phyloP scores from a whole-genome alignment of 345 rosid species.

The Citrus medica region DNA sequence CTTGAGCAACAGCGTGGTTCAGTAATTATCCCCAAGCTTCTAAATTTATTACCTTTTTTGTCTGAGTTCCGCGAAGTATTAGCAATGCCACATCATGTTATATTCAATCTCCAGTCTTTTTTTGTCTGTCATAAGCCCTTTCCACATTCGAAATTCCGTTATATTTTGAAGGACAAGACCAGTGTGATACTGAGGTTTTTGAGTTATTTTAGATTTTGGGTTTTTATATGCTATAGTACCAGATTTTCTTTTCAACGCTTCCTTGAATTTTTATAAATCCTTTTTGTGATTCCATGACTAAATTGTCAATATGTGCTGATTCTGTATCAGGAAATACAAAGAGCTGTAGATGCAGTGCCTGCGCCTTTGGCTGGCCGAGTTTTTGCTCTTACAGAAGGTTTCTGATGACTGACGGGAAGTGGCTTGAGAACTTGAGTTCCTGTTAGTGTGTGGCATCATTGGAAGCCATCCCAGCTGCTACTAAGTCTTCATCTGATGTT shows the following conservation, averaged over 20 bases:
- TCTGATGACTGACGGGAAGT: slow-evolving; percentile 36
- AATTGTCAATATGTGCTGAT: not conserved
- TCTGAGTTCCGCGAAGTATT: not conserved
- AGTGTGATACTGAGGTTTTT: not conserved
- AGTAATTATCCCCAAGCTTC: not conserved
- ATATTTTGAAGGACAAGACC: not conserved
- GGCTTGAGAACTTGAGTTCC: slow-evolving; percentile 2
- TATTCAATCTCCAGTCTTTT: not conserved
- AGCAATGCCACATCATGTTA: not conserved
- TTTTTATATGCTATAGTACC: not conserved
- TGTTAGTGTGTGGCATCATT: not conserved
- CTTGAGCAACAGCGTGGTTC: not conserved
- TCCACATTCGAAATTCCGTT: not conserved
- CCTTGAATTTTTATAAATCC: not conserved
- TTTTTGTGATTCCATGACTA: slow-evolving; percentile 1
- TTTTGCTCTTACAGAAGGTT: slow-evolving; percentile 77
- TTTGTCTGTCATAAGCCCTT: not conserved
- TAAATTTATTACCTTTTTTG: not conserved
- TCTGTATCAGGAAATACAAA: slow-evolving; percentile 59
- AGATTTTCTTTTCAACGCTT: not conserved
- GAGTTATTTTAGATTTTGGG: not conserved
- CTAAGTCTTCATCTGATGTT: not conserved
- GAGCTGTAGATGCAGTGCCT: slow-evolving; percentile 59
- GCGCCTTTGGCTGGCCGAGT: slow-evolving; percentile 71
- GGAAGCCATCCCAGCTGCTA: not conserved